phyloP scores from a whole-genome alignment of 192 early-diverging fungal species.

The Coemansia sp. region DNA sequence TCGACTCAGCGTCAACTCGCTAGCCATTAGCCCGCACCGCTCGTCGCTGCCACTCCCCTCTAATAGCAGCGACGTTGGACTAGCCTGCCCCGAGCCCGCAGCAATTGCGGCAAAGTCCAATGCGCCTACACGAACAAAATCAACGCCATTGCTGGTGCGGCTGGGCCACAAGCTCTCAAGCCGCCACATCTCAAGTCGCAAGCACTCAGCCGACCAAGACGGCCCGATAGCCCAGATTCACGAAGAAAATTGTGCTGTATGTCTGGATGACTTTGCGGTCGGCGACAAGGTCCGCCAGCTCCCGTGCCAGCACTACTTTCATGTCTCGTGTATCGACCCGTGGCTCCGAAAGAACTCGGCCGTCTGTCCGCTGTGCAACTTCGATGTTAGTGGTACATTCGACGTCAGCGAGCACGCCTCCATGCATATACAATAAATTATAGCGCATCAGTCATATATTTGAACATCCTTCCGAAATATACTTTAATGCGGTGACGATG shows the following conservation, averaged over 20 bases:
- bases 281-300: constrained; percentile 40
- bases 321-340: constrained; percentile 39
- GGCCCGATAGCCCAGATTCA: constrained; percentile 8
- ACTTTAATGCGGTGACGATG: too few species aligned
- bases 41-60: background rate
- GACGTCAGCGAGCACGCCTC: too few species aligned
- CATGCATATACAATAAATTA: background rate
- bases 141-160: constrained; percentile 1
- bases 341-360: constrained; percentile 31
- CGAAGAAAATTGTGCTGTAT: constrained; percentile 45
- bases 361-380: constrained; percentile 46
- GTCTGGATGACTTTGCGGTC: constrained; percentile 35
- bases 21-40: background rate
- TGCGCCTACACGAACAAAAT: background rate
- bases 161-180: background rate
- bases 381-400: constrained; percentile 17
- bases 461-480: too few species aligned
- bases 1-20: background rate
- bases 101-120: background rate
- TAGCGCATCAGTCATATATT: too few species aligned
- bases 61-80: background rate
- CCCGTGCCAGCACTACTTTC: constrained; percentile 43
- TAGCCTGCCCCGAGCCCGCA: background rate
- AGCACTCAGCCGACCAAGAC: background rate
- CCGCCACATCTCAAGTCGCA: background rate